Conservation (phyloP, 805 yeast species). For the Saturnispora dispora region DNA sequence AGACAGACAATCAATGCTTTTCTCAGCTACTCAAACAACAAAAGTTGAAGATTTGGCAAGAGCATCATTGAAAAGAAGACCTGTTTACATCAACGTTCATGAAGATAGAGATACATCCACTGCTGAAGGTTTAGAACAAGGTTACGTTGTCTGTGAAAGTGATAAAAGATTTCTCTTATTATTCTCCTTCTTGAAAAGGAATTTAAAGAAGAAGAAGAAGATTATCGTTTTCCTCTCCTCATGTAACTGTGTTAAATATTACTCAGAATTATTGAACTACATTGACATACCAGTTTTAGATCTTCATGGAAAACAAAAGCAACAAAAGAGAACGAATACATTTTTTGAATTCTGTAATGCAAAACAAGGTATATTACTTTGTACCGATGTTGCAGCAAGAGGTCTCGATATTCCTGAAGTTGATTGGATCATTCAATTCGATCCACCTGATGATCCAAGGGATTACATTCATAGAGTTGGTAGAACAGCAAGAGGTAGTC, state of each 20-base stretch:
- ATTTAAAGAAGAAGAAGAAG: constrained; percentile 86
- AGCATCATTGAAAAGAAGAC: constrained; percentile 89
- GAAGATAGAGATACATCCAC: constrained; percentile 77
- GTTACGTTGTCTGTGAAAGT: constrained; percentile 94
- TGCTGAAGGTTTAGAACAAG: constrained; percentile 96
- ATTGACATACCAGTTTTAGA: constrained; percentile 95
- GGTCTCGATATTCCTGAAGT: constrained; percentile 98
- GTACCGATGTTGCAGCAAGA: constrained; percentile 99
- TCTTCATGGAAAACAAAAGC: constrained; percentile 96
- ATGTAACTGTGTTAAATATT: constrained; percentile 94
- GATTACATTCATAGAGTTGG: constrained; percentile 99
- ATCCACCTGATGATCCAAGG: constrained; percentile 99
- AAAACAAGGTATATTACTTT: constrained; percentile 81
- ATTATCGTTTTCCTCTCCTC: constrained; percentile 92
- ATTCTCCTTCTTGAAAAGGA: constrained; percentile 89
- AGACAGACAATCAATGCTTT: constrained; percentile 91
- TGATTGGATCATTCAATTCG: constrained; percentile 98
- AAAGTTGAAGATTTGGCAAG: constrained; percentile 98
- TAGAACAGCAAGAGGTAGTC: constrained; percentile 90
- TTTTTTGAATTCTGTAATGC: constrained; percentile 98
- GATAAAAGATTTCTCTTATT: constrained; percentile 86
- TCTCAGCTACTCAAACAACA: constrained; percentile 99
- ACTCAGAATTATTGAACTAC: constrained; percentile 88
- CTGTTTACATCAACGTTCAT: constrained; percentile 87
- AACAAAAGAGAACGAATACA: constrained; percentile 96